Evolutionary conservation across 2,329 filamentous ascomycete species (phyloP), one percentile per base, ranked within the genome.

Genomic region (Ascochyta clinopodiicola): DNA sequence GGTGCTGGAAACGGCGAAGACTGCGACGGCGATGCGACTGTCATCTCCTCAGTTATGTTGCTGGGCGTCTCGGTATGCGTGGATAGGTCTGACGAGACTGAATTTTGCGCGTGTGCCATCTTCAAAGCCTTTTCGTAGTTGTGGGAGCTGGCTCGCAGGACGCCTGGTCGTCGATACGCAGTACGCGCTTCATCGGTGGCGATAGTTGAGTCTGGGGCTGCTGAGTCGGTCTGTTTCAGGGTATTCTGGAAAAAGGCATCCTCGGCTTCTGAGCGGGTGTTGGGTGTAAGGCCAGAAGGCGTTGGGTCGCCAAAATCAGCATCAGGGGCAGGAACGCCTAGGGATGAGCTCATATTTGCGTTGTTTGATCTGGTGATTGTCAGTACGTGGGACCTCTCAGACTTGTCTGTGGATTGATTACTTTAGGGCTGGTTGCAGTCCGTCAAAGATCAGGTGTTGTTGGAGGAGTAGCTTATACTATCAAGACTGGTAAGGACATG

Each of bases 261-360:
- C 61, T 75, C 73, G 19, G 68, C 73, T 66, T 75, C 67, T 12
- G 67, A 68, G 19, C 73, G 71, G 15, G 72, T 74, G 29, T 65
- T 71, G 21, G 73, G 73, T 13, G 73, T 75, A 2, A 75, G 66
- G 32, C 68, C 70, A 7, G 73, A 73, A 5, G 73, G 72, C 1
- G 71, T 74, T 13, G 59, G 58, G 31, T 64, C 46, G 34, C 51
- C 61, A 27, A 73, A 71, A 19, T 55, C 55, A 42, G 58, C 56
- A 31, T 61, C 62, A 27, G 60, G 60, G 36, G 62, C 61, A 15
- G 67, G 66, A 38, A 61, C 66, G 17, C 62, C 58, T 10, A 59
- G 56, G 22, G 62, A 55, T 44, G 58, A 60, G 38, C 60, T 52
- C 43, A 57, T 68, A 62, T 65, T 68, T 44, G 24, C 19, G 25